These are phyloP conservation scores for Trichoderma sp. DNA, from an alignment of 2,329 filamentous ascomycete species.

Conservation along the genomic window DNA sequence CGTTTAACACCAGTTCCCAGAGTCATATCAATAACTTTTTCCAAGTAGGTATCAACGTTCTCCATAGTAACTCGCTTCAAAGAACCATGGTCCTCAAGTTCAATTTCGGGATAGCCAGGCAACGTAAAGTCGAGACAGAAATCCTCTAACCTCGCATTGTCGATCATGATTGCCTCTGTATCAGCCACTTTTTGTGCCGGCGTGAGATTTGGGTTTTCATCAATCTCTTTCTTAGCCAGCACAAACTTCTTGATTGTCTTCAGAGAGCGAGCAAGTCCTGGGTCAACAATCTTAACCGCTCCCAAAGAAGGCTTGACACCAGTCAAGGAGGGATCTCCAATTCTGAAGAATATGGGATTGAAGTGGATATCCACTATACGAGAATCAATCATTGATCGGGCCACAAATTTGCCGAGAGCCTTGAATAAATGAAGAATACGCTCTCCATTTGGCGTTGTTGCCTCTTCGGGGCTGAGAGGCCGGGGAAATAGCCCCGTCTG, in stretches of 20 bases:
- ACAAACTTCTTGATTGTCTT: conserved; percentile 86
- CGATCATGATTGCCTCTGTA: conserved; percentile 69
- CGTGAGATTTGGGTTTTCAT: conserved; percentile 67
- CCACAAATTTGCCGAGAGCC: conserved; percentile 94
- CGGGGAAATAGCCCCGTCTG: conserved; percentile 86
- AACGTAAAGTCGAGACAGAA: conserved; percentile 92
- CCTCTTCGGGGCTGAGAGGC: conserved; percentile 80
- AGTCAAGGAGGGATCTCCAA: conserved; percentile 67
- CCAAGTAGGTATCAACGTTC: conserved; percentile 87
- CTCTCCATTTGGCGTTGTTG: conserved; percentile 75
- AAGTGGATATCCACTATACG: conserved; percentile 97
- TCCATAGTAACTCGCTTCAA: conserved; percentile 79
- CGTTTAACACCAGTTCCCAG: conserved; percentile 82
- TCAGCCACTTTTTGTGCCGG: conserved; percentile 70
- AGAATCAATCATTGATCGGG: conserved; percentile 96
- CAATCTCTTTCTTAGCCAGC: conserved; percentile 77
- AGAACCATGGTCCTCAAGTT: conserved; percentile 74
- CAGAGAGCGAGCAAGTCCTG: conserved; percentile 80
- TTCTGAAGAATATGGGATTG: conserved; percentile 96
- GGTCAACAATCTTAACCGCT: conserved; percentile 85
- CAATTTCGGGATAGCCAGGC: conserved; percentile 85
- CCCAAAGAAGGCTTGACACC: conserved; percentile 80
- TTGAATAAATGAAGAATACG: conserved; percentile 87
- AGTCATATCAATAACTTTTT: conserved; percentile 88
- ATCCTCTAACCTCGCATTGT: conserved; percentile 80